Evolutionary conservation across 176 grass and related monocot species (phyloP), one percentile per base, ranked within the genome.

Genomic region (Microstegium vimineum): DNA sequence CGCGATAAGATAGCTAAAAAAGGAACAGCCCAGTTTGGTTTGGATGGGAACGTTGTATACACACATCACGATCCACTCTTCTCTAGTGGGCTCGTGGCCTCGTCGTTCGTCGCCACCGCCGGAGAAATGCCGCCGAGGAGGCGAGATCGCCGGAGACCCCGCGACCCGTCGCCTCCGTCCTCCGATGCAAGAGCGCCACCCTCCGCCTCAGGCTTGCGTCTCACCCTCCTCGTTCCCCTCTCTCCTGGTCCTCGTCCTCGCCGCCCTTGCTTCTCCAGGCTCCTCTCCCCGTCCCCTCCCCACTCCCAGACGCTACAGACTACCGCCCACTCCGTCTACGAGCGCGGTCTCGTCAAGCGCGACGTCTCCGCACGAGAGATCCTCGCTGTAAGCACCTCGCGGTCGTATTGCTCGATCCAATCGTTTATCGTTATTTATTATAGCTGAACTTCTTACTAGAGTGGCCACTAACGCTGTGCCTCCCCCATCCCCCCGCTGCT

Each of bases 321-420:
- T 17, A 70, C 81, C 8, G 18, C 63, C 9, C 70, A 76, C 33
- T 93, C 95, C 40, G 86, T 93, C 10, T 90, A 93, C 80, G 89
- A 94, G 75, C 80, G 92, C 51, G 88, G 92, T 5, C 82, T 94
- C 56, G 84, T 98, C 42, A 98, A 89, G 79, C 74, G 78, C 33
- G 79, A 91, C 27, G 79, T 87, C 67, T 82, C 86, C 28, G 80
- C 78, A 46, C 36, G 25, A 63, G 95, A 98, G 52, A 93, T 98
- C 75, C 86, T 98, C 38, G 38, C 90, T 12, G 92, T 98, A 83
- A 83, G 88, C 5, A 69, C 16, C 47, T 35, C 23, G 45, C 54
- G 69, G 6, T 56, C 78, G 6, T 49, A 37, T 65, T 47, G 27
- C 64, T 57, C 35, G 28, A 62, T 56, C 34, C 26, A 11, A 16